phyloP scores from a whole-genome alignment of 2,329 filamentous ascomycete genomes.

The Shiraia sp. region DNA sequence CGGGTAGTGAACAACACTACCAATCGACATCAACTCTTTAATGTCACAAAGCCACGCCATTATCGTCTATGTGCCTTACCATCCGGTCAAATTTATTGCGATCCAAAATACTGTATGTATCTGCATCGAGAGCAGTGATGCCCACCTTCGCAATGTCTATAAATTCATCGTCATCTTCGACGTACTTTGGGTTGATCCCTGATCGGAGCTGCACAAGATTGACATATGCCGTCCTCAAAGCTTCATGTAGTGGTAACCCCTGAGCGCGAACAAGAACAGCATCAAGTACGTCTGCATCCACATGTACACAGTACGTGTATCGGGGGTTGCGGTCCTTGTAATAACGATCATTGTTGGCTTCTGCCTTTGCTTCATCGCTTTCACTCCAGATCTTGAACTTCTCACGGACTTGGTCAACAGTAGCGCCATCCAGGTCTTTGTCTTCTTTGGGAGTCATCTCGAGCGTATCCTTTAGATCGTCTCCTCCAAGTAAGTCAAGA shows the following conservation, averaged over 20 bases:
- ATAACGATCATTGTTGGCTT: not conserved
- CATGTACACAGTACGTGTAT: constrained; percentile 1
- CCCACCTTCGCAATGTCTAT: no score
- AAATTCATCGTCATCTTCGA: no score
- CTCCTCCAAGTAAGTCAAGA: not conserved
- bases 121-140: no score
- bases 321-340: not conserved
- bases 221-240: not conserved
- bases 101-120: no score
- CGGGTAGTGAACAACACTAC: no score
- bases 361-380: constrained; percentile 1
- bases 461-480: not conserved
- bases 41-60: no score
- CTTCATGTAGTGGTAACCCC: not conserved
- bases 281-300: constrained; percentile 1
- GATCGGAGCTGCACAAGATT: not conserved
- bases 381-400: not conserved
- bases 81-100: no score
- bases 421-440: constrained; percentile 1
- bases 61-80: no score
- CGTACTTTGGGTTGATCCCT: no score
- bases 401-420: not conserved
- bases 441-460: constrained; percentile 3
- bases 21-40: no score
- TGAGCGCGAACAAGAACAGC: not conserved